Conservation (phyloP, 1,139 yeast species). For the Scheffersomyces insectosa region DNA sequence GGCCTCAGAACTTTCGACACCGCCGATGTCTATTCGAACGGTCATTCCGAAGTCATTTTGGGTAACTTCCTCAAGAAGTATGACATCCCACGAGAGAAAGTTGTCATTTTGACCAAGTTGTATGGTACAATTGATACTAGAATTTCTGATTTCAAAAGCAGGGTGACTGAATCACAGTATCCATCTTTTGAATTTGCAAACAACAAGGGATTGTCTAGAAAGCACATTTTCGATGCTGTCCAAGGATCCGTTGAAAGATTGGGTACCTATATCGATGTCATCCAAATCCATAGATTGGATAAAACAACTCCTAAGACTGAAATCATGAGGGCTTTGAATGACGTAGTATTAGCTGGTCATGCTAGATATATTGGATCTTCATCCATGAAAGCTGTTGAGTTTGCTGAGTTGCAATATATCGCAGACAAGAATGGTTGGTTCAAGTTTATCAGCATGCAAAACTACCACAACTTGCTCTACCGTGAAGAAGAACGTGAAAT, state of each 20-base stretch:
- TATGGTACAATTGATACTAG: conserved; percentile 8
- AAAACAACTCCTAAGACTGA: conserved; percentile 12
- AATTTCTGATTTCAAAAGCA: conserved; percentile 3
- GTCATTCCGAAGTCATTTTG: conserved; percentile 39
- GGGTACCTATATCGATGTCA: conserved; percentile 20
- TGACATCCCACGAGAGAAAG: conserved; percentile 42
- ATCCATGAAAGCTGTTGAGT: conserved; percentile 17
- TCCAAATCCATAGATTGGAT: conserved; percentile 19
- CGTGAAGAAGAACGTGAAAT: conserved; percentile 64
- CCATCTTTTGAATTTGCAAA: conserved; percentile 10
- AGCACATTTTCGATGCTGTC: conserved; percentile 19
- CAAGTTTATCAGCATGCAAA: conserved; percentile 61
- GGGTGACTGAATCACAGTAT: too few relatives aligned
- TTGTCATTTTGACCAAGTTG: conserved; percentile 48
- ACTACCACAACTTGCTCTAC: conserved; percentile 52
- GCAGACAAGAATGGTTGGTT: conserved; percentile 23
- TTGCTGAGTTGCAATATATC: conserved; percentile 17
- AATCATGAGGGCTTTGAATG: conserved; percentile 19
- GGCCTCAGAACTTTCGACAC: conserved; percentile 60
- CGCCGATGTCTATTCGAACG: conserved; percentile 51
- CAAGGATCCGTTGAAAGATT: conserved; percentile 15
- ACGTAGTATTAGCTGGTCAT: conserved; percentile 14
- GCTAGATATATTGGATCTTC: conserved; percentile 19
- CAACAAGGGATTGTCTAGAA: conserved; percentile 15
- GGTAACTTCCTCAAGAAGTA: conserved; percentile 44